Conservation (phyloP, 139 green algal genomes). For the Closterium sp. region DNA sequence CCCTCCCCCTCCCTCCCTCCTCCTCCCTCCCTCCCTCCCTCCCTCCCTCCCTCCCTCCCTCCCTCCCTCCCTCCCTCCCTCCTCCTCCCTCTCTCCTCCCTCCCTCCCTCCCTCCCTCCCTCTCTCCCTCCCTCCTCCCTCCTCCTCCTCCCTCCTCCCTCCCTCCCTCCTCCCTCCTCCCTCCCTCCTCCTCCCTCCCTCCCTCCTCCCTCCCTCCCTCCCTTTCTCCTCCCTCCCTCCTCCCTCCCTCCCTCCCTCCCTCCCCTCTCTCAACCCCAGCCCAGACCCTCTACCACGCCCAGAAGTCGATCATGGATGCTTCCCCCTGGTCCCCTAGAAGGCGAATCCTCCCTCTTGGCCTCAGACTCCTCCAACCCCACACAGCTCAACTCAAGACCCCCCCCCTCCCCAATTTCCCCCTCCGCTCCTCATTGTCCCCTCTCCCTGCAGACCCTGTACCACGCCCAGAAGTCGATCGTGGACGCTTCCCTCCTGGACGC, state of each 20-base stretch:
- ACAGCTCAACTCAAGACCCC: background rate
- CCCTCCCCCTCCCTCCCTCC: background rate
- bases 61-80: background rate
- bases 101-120: background rate
- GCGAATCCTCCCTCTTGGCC: background rate
- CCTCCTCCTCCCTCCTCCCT: background rate
- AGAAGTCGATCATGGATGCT: too few species aligned
- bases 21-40: background rate
- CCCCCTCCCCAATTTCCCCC: background rate
- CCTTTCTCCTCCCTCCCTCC: background rate
- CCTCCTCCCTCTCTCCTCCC: background rate
- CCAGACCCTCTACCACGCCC: background rate
- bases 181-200: background rate
- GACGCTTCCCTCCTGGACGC: too few species aligned
- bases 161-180: background rate
- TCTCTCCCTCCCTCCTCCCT: background rate
- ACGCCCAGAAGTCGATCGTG: too few species aligned
- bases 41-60: background rate
- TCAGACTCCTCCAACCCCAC: background rate
- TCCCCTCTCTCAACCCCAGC: background rate
- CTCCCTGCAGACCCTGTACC: too few species aligned
- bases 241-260: background rate
- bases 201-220: background rate
- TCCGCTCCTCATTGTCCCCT: background rate
- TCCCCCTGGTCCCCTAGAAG: too few species aligned